These are phyloP conservation scores for Chenopodium formosanum DNA, from an alignment of 148 eudicot species.

Conservation along the genomic window DNA sequence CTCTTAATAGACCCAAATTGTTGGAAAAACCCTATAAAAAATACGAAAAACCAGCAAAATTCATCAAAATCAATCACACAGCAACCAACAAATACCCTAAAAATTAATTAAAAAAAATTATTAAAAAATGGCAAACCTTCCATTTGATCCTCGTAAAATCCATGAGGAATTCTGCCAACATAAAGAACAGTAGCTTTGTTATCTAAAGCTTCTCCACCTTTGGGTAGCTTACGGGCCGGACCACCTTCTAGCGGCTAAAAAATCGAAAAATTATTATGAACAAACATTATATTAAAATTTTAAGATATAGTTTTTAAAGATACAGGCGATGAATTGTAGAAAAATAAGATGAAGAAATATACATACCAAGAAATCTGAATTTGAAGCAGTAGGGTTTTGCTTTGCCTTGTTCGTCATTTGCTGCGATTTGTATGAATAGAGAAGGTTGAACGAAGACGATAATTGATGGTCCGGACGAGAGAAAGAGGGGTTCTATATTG, in stretches of 20 bases:
- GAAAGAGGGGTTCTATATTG: no score
- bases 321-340: no score
- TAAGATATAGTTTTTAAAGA: no score
- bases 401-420: conserved; percentile 42
- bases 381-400: conserved; percentile 34
- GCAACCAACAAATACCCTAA: not conserved
- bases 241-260: conserved; percentile 77
- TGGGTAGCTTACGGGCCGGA: conserved; percentile 46
- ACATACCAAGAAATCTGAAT: conserved; percentile 65
- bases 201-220: conserved; percentile 29
- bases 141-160: conserved; percentile 92
- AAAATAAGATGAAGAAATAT: not conserved
- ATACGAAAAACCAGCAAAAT: not conserved
- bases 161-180: conserved; percentile 90
- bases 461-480: no score
- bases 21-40: conserved; percentile 62
- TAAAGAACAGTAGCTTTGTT: conserved; percentile 66
- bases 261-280: no score
- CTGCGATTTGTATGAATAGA: no score
- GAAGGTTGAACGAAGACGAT: no score
- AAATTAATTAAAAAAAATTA: no score
- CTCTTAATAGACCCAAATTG: conserved; percentile 81
- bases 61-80: not conserved
- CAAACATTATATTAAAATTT: no score
- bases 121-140: conserved; percentile 42